Conservation (phyloP, 441 rosid genomes). For the Sinapis alba region DNA sequence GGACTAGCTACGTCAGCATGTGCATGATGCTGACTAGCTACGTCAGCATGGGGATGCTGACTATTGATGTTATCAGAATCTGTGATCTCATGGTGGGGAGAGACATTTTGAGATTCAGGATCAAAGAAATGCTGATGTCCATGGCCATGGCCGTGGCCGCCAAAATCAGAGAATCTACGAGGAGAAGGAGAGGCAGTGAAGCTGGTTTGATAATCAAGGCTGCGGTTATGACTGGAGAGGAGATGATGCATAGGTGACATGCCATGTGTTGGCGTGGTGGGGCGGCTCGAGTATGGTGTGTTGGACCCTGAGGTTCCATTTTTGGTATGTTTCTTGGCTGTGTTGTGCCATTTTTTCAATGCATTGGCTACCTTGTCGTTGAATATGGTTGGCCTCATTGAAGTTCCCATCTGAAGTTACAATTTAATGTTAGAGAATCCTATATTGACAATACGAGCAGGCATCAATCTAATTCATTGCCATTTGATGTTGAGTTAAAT, state of each 20-base stretch:
- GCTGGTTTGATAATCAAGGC: constrained; percentile 45
- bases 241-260: constrained; percentile 86
- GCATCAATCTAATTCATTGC: not conserved
- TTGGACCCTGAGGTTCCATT: constrained; percentile 58
- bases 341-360: constrained; percentile 80
- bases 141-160: constrained; percentile 36
- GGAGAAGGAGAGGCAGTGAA: constrained; percentile 53
- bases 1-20: constrained; percentile 23
- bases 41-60: constrained; percentile 38
- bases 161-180: constrained; percentile 37
- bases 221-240: constrained; percentile 48
- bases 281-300: constrained; percentile 71
- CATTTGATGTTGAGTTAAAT: not conserved
- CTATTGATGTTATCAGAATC: constrained; percentile 43
- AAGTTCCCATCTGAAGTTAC: constrained; percentile 76
- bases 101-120: constrained; percentile 38
- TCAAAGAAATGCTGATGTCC: constrained; percentile 32
- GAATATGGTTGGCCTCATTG: constrained; percentile 94
- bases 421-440: constrained; percentile 8
- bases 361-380: constrained; percentile 82
- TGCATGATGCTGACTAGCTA: constrained; percentile 39
- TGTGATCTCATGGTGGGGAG: constrained; percentile 34
- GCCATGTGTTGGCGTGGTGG: constrained; percentile 68
- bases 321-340: constrained; percentile 72
- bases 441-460: not conserved